Base-by-base conservation (phyloP, 768 basidiomycete species). In the Gloeopeniophorella convolvens region DNA sequence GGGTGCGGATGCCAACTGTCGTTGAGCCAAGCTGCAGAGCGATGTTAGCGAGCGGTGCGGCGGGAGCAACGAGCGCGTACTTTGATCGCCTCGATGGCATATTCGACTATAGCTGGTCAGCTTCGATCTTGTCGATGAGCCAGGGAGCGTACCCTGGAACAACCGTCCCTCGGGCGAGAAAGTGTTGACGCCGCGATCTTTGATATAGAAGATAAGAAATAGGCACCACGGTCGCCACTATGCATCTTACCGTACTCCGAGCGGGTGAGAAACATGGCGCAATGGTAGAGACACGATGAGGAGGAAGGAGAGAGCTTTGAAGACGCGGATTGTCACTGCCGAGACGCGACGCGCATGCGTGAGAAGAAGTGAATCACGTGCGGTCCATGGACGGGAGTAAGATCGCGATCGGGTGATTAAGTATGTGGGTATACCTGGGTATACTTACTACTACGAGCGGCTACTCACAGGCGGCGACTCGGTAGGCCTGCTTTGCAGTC, bases 11-110 rank as follows among this genome's bases (percentile, higher is more conserved):
- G 52, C 95, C 96, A 59, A 99, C 88, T 34, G 96, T 96, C 54
- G 96, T 98, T 50, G 93, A 97, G 48, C 96, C 96, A 62, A 98
- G 86, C 94, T 98, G 64, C 45, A 15, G 34, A 36, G 8, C 30
- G 16, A 42, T 27, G 51, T 50, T 53, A 42, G 45, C 37, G 21
- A 48, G 32, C 27, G 31, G 12, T 16, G 32, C 33, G 23, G 15
- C 26, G 16, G 7, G 5, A 32, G 20, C 42, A 24, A 30, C 21
- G 21, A 24, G 23, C 61, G 45, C 65, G 51, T 56, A 93, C 93
- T 71, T 96, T 98, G 69, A 98, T 98, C 7, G 96, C 96, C 64
- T 99, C 96, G 66, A 98, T 99, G 44, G 96, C 96, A 75, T 98
- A 98, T 71, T 99, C 96, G 69, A 99, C 95, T 97, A 60, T 2